Base-by-base conservation (phyloP, 2,329 filamentous ascomycete species). In the Raffaelea deltoideospora region DNA sequence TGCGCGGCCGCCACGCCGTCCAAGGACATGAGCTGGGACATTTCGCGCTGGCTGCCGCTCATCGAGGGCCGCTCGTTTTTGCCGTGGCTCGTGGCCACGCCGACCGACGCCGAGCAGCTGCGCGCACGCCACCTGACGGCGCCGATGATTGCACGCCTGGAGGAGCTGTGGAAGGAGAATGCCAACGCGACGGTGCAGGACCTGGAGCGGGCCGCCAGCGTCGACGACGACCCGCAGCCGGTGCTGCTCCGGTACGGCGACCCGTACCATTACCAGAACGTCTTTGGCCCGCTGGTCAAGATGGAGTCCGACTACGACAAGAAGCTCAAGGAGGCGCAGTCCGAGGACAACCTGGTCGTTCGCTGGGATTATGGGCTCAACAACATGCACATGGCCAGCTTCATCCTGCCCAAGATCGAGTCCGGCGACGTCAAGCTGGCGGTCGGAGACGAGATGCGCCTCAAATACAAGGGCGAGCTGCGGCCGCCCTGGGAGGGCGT, bases 1-100 rank as follows among this genome's bases (percentile, higher is more conserved):
- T 98, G 90, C 57, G 90, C 88, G 24, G 80, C 90, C 21, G 88
- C 83, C 61, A 82, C 87, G 2, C 96, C 90, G 24, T 88, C 85
- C 46, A 98, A 98, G 60, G 90, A 98, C 52, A 96, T 98, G 87
- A 98, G 90, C 56, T 98, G 90, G 90, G 90, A 98, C 56, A 92
- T 87, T 6, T 93, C 88, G 20, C 77, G 87, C 53, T 98, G 90
- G 90, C 87, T 96, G 55, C 90, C 90, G 11, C 67, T 98, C 40
- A 96, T 98, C 45, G 87, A 95, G 57, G 90, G 98, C 53, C 84
- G 90, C 34, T 90, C 86, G 14, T 98, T 98, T 54, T 61, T 98
- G 27, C 72, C 80, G 28, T 98, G 90, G 90, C 81, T 98, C 19
- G 88, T 98, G 8, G 75, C 77, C 32, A 69, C 81, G 10, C 90